phyloP scores from a whole-genome alignment of 140 eudicot species.

The Anethum foeniculum region DNA sequence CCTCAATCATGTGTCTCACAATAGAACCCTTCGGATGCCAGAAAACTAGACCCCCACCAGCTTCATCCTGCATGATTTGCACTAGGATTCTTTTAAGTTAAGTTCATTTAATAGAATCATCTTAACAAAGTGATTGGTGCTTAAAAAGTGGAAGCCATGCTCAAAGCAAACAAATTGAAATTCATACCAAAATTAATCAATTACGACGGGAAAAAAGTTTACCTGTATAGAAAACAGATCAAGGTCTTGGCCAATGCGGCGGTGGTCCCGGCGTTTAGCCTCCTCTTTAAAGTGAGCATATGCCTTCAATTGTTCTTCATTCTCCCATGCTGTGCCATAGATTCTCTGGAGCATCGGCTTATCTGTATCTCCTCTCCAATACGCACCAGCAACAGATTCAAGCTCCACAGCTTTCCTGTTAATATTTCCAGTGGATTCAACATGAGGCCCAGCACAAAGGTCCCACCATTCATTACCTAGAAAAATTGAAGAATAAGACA shows the following conservation, averaged over 20 bases:
- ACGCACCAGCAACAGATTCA: conserved; percentile 99
- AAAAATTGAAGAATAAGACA: conserved; percentile 6
- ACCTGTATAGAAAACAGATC: conserved; percentile 98
- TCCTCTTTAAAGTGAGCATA: conserved; percentile 89
- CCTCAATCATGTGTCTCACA: conserved; percentile 88
- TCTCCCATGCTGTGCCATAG: conserved; percentile 99
- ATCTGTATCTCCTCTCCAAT: conserved; percentile 93
- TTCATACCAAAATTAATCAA: neutral
- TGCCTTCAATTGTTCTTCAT: conserved; percentile 89
- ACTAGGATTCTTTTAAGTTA: neutral
- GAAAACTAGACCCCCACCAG: conserved; percentile 98
- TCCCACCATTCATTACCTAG: conserved; percentile 99
- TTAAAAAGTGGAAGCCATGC: neutral
- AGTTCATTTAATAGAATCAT: neutral
- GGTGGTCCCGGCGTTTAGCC: conserved; percentile 95
- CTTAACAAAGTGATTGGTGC: neutral
- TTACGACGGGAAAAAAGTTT: neutral
- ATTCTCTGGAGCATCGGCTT: conserved; percentile 98
- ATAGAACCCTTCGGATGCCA: conserved; percentile 99
- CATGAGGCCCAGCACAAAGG: conserved; percentile 99
- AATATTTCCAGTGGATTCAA: conserved; percentile 93
- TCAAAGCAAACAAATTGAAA: neutral
- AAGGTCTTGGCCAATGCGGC: conserved; percentile 99
- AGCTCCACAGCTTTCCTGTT: conserved; percentile 81
- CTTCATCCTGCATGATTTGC: conserved; percentile 68